Evolutionary conservation across 345 rosid genomes (phyloP).

Genomic region (Corchorus olitorius): DNA sequence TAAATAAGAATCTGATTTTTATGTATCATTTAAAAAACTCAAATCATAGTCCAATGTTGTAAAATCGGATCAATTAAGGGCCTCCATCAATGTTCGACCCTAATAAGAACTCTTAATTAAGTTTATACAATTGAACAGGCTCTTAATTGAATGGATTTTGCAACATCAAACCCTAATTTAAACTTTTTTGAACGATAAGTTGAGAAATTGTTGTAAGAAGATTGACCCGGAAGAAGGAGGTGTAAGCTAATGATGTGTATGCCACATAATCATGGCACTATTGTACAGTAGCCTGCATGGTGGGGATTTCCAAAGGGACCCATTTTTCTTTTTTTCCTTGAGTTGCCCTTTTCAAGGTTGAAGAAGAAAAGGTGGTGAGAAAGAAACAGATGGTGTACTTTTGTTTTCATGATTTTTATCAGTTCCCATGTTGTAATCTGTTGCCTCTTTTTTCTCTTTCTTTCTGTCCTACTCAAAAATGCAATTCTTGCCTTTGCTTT

Average conservation of each 20-base stretch:
- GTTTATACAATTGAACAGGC: no score
- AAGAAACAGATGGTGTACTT: conserved; percentile 3
- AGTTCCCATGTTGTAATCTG: conserved; percentile 2
- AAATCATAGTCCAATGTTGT: no score
- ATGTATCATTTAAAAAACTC: neutral
- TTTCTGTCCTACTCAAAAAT: neutral
- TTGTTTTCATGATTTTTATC: conserved; percentile 8
- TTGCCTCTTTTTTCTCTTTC: neutral
- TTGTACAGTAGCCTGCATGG: neutral
- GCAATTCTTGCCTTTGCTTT: neutral
- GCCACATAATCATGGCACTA: conserved; percentile 8
- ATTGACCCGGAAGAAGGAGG: neutral
- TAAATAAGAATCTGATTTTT: neutral
- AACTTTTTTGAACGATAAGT: no score
- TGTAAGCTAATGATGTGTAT: neutral
- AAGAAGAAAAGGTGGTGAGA: neutral
- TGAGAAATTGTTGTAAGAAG: neutral
- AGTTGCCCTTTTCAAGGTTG: neutral
- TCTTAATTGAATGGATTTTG: no score
- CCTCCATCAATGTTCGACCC: no score
- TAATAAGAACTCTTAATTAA: no score
- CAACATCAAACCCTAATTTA: no score
- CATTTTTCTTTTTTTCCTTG: neutral
- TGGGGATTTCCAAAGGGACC: neutral
- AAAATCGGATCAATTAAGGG: no score